These are phyloP conservation scores for Pisolithus orientalis DNA, from an alignment of 768 basidiomycete species.

Conservation along the genomic window DNA sequence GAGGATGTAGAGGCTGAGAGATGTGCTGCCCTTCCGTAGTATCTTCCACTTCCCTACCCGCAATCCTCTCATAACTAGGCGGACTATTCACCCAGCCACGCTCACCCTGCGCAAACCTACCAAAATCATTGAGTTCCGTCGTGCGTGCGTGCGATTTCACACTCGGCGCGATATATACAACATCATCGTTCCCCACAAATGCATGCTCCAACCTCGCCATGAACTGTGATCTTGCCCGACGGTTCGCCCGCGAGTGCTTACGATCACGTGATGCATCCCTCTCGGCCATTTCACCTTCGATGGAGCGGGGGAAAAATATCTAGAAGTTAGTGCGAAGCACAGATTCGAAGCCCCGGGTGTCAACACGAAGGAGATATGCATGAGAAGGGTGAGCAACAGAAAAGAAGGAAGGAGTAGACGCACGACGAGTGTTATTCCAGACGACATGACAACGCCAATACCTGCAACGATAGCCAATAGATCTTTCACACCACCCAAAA, in stretches of 20 bases:
- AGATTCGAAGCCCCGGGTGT: background rate
- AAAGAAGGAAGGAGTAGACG: slow-evolving; percentile 13
- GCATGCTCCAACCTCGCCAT: slow-evolving; percentile 12
- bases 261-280: slow-evolving; percentile 36
- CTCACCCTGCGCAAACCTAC: background rate
- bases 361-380: background rate
- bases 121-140: background rate
- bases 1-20: background rate
- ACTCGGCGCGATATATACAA: background rate
- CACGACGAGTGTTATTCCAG: slow-evolving; percentile 70
- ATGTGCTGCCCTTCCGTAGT: background rate
- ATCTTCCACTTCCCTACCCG: slow-evolving; percentile 8
- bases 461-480: slow-evolving; percentile 51
- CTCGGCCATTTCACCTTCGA: slow-evolving; percentile 55
- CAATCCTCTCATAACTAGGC: slow-evolving; percentile 27
- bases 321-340: slow-evolving; percentile 16
- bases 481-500: slow-evolving; percentile 35
- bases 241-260: background rate
- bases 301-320: slow-evolving; percentile 83
- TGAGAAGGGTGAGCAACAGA: background rate
- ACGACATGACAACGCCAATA: slow-evolving; percentile 61
- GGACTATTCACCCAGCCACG: slow-evolving; percentile 15
- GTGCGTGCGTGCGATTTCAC: background rate
- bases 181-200: background rate
- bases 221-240: background rate